phyloP scores from a whole-genome alignment of 768 basidiomycete species.

The Hydnum rufescens region DNA sequence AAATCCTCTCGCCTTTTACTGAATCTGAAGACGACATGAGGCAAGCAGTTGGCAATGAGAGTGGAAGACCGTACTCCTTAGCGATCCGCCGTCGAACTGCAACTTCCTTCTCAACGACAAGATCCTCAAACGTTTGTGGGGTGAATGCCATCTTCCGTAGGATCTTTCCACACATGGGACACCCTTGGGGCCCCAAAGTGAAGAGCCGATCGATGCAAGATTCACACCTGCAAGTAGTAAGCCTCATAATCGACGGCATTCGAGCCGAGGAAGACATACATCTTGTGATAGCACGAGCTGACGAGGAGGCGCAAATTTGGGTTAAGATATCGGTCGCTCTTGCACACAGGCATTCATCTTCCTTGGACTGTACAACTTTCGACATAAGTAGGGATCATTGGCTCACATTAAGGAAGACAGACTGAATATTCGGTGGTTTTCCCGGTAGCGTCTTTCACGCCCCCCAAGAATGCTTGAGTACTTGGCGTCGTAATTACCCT shows the following conservation, averaged over 20 bases:
- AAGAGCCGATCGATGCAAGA: slow-evolving; percentile 94
- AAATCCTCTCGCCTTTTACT: slow-evolving; percentile 92
- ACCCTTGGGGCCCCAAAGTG: slow-evolving; percentile 87
- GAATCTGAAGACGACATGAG: slow-evolving; percentile 35
- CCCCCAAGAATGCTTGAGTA: slow-evolving; percentile 23
- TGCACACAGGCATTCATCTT: slow-evolving; percentile 96
- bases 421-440: slow-evolving; percentile 68
- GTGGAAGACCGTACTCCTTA: slow-evolving; percentile 43
- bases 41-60: background rate
- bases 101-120: slow-evolving; percentile 87
- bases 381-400: slow-evolving; percentile 2
- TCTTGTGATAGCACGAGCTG: slow-evolving; percentile 96
- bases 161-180: slow-evolving; percentile 78
- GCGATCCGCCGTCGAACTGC: slow-evolving; percentile 70
- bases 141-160: slow-evolving; percentile 87
- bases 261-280: slow-evolving; percentile 29
- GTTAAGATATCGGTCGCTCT: slow-evolving; percentile 88
- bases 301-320: slow-evolving; percentile 86
- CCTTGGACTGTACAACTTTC: slow-evolving; percentile 38
- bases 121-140: slow-evolving; percentile 86
- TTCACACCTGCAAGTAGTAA: slow-evolving; percentile 60
- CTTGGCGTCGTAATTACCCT: background rate
- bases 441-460: slow-evolving; percentile 72
- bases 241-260: background rate
- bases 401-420: slow-evolving; percentile 13